Evolutionary conservation across 2,329 filamentous ascomycete species (phyloP).

Genomic region (Arthrobotrys iridis): DNA sequence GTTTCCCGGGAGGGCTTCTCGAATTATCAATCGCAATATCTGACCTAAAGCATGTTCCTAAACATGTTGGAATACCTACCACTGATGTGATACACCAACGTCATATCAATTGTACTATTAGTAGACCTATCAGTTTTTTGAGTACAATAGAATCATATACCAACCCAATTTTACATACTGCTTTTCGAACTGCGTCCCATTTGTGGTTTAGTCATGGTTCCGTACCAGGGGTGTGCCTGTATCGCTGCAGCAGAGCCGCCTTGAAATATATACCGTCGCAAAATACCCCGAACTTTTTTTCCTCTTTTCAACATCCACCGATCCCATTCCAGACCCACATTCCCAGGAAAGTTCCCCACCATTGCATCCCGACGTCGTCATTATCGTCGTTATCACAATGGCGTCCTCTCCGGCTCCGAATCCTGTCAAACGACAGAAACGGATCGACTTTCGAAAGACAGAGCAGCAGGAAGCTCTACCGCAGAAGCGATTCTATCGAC

Average conservation of each 20-base stretch:
- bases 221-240: not conserved
- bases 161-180: not conserved
- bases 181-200: not conserved
- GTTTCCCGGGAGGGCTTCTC: not conserved
- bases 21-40: constrained; percentile 9
- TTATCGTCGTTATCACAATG: too few species aligned
- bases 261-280: not conserved
- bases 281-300: constrained; percentile 22
- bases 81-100: constrained; percentile 13
- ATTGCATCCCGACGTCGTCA: constrained; percentile 7
- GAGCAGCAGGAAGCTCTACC: constrained; percentile 67
- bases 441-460: constrained; percentile 47
- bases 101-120: constrained; percentile 37
- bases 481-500: constrained; percentile 94
- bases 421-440: constrained; percentile 44
- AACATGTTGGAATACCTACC: not conserved
- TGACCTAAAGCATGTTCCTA: constrained; percentile 2
- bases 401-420: constrained; percentile 30
- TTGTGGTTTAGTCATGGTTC: not conserved
- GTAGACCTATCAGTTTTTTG: constrained; percentile 22
- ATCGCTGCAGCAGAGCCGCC: not conserved
- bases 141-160: not conserved
- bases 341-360: not conserved
- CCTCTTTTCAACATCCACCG: constrained; percentile 19
- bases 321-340: constrained; percentile 1